A percentile compares a stretch with the other conserved stretches of the same genome.
These are phyloP conservation scores for Cyclostephanos invisitatus DNA, from an alignment of 108 stramenopile species.

Conservation along the genomic window DNA sequence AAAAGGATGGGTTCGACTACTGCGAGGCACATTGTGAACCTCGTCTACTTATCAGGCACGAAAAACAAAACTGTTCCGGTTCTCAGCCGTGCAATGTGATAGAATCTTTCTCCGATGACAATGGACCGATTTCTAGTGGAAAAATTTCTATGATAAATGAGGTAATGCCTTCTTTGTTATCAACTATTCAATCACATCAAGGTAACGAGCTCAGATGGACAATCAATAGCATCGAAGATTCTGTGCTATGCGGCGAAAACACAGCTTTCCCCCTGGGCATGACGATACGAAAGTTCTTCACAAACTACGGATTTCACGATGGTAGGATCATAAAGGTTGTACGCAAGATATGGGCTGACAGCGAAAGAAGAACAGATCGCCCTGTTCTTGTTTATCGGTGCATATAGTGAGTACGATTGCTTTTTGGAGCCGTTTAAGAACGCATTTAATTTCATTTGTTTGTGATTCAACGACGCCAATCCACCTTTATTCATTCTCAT, in stretches of 20 bases:
- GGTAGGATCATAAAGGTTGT: slow-evolving; percentile 43
- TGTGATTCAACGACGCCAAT: neutral
- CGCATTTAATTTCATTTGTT: neutral
- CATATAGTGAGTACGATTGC: slow-evolving; percentile 16
- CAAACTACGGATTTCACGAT: slow-evolving; percentile 50
- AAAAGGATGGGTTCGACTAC: slow-evolving; percentile 34
- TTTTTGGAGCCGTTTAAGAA: neutral
- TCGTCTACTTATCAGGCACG: slow-evolving; percentile 1
- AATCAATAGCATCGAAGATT: slow-evolving; percentile 47
- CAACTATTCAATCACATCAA: slow-evolving; percentile 11
- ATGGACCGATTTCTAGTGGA: neutral
- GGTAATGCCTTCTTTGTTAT: slow-evolving; percentile 21
- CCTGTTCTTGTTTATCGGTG: slow-evolving; percentile 47
- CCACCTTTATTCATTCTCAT: neutral
- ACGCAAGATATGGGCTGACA: slow-evolving; percentile 27
- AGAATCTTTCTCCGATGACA: neutral
- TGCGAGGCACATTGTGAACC: slow-evolving; percentile 42
- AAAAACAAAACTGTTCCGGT: neutral
- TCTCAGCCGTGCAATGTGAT: slow-evolving; percentile 6
- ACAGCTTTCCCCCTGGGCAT: slow-evolving; percentile 47
- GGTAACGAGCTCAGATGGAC: slow-evolving; percentile 35
- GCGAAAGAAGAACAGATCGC: slow-evolving; percentile 13
- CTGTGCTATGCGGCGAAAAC: slow-evolving; percentile 36
- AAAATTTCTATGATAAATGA: slow-evolving; percentile 21
- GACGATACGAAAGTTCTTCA: slow-evolving; percentile 43